phyloP scores from a whole-genome alignment of 2,329 filamentous ascomycete species.

The Xylariaceae sp. region DNA sequence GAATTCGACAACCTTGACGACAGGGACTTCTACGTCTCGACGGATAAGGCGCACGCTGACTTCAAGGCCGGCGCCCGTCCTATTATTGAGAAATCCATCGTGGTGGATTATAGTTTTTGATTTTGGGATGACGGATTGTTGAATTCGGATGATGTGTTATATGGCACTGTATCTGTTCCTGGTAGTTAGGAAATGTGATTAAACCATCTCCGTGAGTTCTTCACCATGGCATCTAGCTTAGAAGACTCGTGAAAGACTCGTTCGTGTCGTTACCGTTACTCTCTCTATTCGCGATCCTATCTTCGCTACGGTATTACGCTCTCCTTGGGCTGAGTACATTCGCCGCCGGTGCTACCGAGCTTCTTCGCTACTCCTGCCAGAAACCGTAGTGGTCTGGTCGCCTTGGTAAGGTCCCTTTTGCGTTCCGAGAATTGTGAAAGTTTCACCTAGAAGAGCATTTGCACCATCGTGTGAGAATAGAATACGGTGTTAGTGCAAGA shows the following conservation, averaged over 20 bases:
- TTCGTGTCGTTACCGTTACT: background rate
- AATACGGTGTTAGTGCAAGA: background rate
- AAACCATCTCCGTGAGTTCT: too few species aligned
- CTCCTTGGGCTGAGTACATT: background rate
- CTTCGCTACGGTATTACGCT: background rate
- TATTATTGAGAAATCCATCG: slow-evolving; percentile 42
- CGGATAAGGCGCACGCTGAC: slow-evolving; percentile 42
- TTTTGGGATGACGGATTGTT: too few species aligned
- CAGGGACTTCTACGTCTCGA: slow-evolving; percentile 46
- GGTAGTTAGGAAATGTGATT: too few species aligned
- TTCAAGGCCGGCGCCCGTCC: slow-evolving; percentile 40
- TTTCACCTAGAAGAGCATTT: background rate
- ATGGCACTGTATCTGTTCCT: too few species aligned
- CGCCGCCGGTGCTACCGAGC: too few species aligned
- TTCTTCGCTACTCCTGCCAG: too few species aligned
- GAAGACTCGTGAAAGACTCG: background rate
- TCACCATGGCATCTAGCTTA: background rate
- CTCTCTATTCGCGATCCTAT: background rate
- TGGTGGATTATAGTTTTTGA: slow-evolving; percentile 39
- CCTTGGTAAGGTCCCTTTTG: background rate
- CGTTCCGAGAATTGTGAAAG: background rate
- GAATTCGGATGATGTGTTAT: too few species aligned
- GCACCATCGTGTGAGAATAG: background rate
- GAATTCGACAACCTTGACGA: slow-evolving; percentile 45
- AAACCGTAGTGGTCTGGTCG: background rate